Evolutionary conservation across 305 asterid species (phyloP).

Genomic region (Solanum hybrid): DNA sequence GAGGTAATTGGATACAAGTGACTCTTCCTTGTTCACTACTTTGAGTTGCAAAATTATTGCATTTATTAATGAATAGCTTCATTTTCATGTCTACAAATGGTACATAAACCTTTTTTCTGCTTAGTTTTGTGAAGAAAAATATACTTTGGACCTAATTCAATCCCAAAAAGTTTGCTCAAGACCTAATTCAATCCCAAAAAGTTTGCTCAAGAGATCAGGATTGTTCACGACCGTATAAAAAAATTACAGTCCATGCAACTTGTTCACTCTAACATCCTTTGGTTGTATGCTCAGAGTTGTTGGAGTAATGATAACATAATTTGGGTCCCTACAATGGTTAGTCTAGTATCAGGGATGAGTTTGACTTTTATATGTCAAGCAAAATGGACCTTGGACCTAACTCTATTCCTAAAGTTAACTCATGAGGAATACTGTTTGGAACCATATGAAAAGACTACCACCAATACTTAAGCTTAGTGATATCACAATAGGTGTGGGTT

Average conservation of each 20-base stretch:
- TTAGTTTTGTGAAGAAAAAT: background rate
- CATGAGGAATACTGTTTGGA: background rate
- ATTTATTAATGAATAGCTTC: background rate
- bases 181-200: background rate
- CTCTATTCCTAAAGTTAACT: background rate
- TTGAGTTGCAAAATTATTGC: background rate
- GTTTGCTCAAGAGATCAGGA: background rate
- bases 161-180: background rate
- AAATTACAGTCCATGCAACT: background rate
- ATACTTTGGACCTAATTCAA: background rate
- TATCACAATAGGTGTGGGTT: background rate
- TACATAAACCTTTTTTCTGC: background rate
- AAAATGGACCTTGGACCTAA: background rate
- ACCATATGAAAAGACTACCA: background rate
- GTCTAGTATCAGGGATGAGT: background rate
- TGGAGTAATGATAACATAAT: background rate
- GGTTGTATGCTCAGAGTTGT: background rate
- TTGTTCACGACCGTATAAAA: background rate
- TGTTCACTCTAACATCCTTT: background rate
- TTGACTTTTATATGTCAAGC: background rate
- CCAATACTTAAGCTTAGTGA: background rate
- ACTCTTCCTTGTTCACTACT: background rate
- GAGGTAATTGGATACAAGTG: slow-evolving; percentile 42
- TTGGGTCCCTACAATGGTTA: background rate
- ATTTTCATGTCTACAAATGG: background rate